These are phyloP conservation scores for Centrapalus pauciflorus DNA, from an alignment of 129 eudicot species.

Conservation along the genomic window DNA sequence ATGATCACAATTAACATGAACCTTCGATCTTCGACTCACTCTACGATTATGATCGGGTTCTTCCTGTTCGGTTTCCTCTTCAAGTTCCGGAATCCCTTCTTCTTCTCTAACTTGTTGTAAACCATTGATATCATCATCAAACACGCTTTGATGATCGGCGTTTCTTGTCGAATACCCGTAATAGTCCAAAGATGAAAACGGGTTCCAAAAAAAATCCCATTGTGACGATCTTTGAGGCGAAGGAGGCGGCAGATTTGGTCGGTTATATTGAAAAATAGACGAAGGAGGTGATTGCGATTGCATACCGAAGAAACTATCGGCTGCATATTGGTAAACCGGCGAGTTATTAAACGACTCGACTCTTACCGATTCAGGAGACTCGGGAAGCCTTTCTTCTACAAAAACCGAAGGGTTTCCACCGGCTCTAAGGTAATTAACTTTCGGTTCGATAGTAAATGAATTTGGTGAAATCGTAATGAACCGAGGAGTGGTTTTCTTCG, in stretches of 20 bases:
- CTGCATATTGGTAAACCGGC: constrained; percentile 58
- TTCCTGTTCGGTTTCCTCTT: constrained; percentile 91
- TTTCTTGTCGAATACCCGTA: constrained; percentile 67
- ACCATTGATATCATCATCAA: constrained; percentile 71
- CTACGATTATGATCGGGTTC: constrained; percentile 33
- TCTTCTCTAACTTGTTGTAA: constrained; percentile 85
- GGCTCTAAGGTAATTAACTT: constrained; percentile 48
- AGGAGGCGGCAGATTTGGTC: constrained; percentile 59
- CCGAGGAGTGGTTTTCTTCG: constrained; percentile 56
- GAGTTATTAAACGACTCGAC: constrained; percentile 55
- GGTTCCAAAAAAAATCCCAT: constrained; percentile 98
- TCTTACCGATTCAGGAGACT: constrained; percentile 62
- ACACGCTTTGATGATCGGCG: constrained; percentile 43
- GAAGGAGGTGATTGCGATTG: constrained; percentile 44
- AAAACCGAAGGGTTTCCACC: constrained; percentile 64
- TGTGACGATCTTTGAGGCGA: constrained; percentile 81
- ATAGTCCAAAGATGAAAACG: constrained; percentile 78
- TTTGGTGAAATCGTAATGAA: constrained; percentile 81
- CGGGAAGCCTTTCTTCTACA: constrained; percentile 74
- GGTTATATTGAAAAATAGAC: constrained; percentile 48
- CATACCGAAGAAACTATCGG: constrained; percentile 69
- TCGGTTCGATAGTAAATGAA: constrained; percentile 53
- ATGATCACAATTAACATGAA: constrained; percentile 15
- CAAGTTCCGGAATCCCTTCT: constrained; percentile 96
- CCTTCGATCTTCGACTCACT: constrained; percentile 20